Base-by-base conservation (phyloP, 1,284 basidiomycete genomes). In the Phylloboletellus chloephorus region DNA sequence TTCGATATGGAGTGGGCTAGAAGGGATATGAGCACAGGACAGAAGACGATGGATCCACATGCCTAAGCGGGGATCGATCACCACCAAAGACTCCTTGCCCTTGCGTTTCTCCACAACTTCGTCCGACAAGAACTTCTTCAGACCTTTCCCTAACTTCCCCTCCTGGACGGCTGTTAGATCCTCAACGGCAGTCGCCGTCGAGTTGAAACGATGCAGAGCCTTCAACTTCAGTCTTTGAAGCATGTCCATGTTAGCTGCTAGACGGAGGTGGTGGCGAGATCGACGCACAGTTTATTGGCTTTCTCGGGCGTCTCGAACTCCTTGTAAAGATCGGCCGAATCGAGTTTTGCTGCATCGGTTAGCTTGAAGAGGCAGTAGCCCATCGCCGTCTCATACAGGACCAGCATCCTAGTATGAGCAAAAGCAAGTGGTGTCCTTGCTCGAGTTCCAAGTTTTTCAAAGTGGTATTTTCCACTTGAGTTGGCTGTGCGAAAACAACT, bases 311-410 rank as follows among this genome's bases (percentile, higher is more conserved):
- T 88, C 68, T 94, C 82, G 61, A 98, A 97, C 64, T 94, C 87
- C 69, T 88, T 82, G 78, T 85, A 89, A 43, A 98, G 67, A 67
- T 97, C 82, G 48, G 84, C 82, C 52, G 80, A 84, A 57, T 86
- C 79, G 40, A 95, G 74, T 71, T 94, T 96, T 52, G 86, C 87
- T 46, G 89, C 75, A 68, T 95, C 89, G 45, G 86, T 84, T 52
- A 97, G 78, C 68, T 96, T 96, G 82, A 98, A 98, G 44, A 98
- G 86, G 73, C 91, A 94, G 74, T 94, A 98, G 67, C 95, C 92
- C 64, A 91, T 76, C 31, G 88, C 78, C 3, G 88, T 89, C 70
- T 89, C 86, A 68, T 87, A 88, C 50, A 89, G 67, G 23, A 89
- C 86, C 62, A 89, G 73, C 86, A 89, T 88, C 66, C 68, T 72